A percentile compares a stretch with the other conserved stretches of the same genome.
phyloP scores from a whole-genome alignment of 179 eudicot species.

The Silene noctiflora region DNA sequence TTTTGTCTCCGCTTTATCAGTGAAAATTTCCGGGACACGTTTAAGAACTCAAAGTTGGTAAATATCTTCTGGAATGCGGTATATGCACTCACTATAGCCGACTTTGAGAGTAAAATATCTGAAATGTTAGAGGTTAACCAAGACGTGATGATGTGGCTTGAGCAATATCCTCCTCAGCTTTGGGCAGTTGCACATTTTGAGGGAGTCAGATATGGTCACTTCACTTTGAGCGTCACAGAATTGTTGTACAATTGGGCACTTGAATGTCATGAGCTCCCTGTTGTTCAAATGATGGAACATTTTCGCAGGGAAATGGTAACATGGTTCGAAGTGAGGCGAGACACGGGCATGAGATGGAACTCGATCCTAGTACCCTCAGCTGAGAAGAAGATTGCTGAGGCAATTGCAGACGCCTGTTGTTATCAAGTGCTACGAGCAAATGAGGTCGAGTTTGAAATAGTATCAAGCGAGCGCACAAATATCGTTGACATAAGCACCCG shows the following conservation, averaged over 20 bases:
- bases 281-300: constrained; percentile 85
- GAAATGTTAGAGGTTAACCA: constrained; percentile 69
- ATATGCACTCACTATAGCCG: constrained; percentile 65
- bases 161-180: constrained; percentile 65
- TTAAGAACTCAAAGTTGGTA: constrained; percentile 70
- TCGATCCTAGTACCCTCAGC: constrained; percentile 85
- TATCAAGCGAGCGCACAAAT: constrained; percentile 67
- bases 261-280: constrained; percentile 82
- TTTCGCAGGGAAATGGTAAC: constrained; percentile 64
- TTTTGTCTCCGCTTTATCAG: constrained; percentile 81
- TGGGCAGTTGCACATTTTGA: constrained; percentile 95
- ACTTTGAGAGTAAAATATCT: constrained; percentile 63
- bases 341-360: constrained; percentile 56
- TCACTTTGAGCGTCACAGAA: constrained; percentile 64
- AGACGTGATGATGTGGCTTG: constrained; percentile 73
- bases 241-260: constrained; percentile 67
- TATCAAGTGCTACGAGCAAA: constrained; percentile 94
- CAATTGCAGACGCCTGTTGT: constrained; percentile 68
- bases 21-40: constrained; percentile 81
- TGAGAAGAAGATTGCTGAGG: constrained; percentile 71
- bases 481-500: constrained; percentile 67
- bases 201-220: constrained; percentile 79
- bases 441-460: constrained; percentile 90
- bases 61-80: constrained; percentile 93
- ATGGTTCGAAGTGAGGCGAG: constrained; percentile 77